phyloP scores from a whole-genome alignment of 352 stramenopile species.

The Pythium folliculosum region DNA sequence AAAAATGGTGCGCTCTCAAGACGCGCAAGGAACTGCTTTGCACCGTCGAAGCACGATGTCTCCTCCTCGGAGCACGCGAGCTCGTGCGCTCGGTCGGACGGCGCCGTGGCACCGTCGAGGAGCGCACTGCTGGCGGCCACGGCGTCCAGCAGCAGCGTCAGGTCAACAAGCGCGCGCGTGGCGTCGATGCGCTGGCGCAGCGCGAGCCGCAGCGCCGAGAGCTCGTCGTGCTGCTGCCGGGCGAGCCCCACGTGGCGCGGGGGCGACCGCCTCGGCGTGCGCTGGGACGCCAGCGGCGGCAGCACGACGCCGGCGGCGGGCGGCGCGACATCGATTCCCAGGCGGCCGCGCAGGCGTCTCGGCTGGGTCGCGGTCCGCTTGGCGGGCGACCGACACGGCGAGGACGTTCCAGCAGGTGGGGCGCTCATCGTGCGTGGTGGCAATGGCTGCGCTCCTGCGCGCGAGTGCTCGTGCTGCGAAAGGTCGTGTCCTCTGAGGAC shows the following conservation, averaged over 20 bases:
- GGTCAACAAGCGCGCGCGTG: neutral
- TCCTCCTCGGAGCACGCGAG: neutral
- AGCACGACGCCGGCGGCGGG: conserved; percentile 1
- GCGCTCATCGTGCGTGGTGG: no score
- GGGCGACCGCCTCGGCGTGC: neutral
- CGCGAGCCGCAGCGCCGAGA: neutral
- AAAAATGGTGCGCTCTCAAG: conserved; percentile 3
- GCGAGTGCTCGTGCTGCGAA: no score
- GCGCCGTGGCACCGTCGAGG: neutral
- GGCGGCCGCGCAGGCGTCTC: conserved; percentile 10
- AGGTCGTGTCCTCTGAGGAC: no score
- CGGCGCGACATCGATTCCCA: conserved; percentile 22
- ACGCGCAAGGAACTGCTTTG: neutral
- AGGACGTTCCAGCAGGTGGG: no score
- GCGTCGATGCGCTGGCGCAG: conserved; percentile 17
- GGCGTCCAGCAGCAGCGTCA: neutral
- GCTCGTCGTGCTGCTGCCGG: conserved; percentile 11
- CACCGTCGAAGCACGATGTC: conserved; percentile 10
- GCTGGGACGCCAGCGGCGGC: conserved; percentile 11
- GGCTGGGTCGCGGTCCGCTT: neutral
- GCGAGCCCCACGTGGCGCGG: neutral
- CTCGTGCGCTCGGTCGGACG: neutral
- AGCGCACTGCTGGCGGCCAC: neutral
- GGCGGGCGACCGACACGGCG: neutral
- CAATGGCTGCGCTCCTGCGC: no score